A percentile compares a stretch with the other conserved stretches of the same genome.
Evolutionary conservation across 305 asterid genomes (phyloP).

Genomic region (Fraxinus nigra): DNA sequence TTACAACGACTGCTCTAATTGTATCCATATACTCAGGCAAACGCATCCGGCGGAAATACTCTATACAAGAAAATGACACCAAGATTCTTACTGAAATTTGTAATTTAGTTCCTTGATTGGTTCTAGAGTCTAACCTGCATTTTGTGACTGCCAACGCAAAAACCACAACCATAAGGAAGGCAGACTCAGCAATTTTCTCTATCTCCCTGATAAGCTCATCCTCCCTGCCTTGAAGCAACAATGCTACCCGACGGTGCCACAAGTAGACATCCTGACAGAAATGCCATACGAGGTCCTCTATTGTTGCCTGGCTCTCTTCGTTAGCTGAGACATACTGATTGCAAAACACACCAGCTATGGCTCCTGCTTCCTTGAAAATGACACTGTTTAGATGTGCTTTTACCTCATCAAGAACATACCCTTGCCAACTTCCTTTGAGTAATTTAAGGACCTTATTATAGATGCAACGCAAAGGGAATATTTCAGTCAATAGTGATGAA

Average conservation of each 20-base stretch:
- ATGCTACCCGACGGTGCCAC: slow-evolving; percentile 57
- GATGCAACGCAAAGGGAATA: slow-evolving; percentile 63
- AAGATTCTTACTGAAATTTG: slow-evolving; percentile 61
- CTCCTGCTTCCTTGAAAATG: slow-evolving; percentile 83
- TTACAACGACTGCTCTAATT: slow-evolving; percentile 67
- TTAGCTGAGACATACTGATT: slow-evolving; percentile 65
- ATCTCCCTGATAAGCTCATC: slow-evolving; percentile 46
- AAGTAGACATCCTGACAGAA: slow-evolving; percentile 65
- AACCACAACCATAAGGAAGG: slow-evolving; percentile 91
- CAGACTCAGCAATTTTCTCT: slow-evolving; percentile 82
- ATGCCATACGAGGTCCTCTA: slow-evolving; percentile 71
- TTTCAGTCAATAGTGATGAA: slow-evolving; percentile 55
- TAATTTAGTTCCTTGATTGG: slow-evolving; percentile 42
- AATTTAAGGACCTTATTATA: slow-evolving; percentile 41
- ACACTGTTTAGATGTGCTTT: slow-evolving; percentile 48
- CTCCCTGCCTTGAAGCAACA: slow-evolving; percentile 50
- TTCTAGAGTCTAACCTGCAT: slow-evolving; percentile 47
- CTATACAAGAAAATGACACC: slow-evolving; percentile 87
- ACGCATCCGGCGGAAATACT: slow-evolving; percentile 82
- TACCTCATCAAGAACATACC: slow-evolving; percentile 36
- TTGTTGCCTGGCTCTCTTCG: slow-evolving; percentile 45
- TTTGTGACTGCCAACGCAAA: slow-evolving; percentile 77
- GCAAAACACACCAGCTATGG: slow-evolving; percentile 74
- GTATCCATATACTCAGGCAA: slow-evolving; percentile 92
- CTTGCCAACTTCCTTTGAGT: slow-evolving; percentile 32